A percentile compares a stretch with the other conserved stretches of the same genome.
Conservation (phyloP, 305 asterid species). For the Plantago rigida region DNA sequence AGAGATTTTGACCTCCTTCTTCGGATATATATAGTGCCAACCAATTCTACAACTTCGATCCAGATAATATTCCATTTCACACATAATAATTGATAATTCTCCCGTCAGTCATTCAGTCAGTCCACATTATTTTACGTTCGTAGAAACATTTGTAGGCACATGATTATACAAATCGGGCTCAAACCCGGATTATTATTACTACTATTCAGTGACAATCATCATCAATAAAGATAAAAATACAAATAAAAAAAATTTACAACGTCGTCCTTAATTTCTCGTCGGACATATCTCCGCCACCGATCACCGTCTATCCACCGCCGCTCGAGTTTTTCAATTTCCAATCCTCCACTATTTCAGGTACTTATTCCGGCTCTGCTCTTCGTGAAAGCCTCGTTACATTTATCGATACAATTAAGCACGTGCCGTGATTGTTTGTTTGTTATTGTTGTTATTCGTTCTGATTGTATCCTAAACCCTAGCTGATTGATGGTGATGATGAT, state of each 20-base stretch:
- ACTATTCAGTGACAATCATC: background rate
- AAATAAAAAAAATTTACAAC: constrained; percentile 19
- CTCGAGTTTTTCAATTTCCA: constrained; percentile 21
- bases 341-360: constrained; percentile 27
- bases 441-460: constrained; percentile 6
- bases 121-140: too few species aligned
- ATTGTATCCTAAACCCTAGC: constrained; percentile 49
- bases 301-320: constrained; percentile 36
- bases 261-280: constrained; percentile 32
- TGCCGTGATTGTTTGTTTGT: background rate
- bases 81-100: too few species aligned
- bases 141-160: constrained; percentile 3
- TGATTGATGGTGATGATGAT: constrained; percentile 30
- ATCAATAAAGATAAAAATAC: constrained; percentile 13
- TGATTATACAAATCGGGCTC: constrained; percentile 33
- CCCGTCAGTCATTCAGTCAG: too few species aligned
- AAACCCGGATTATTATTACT: constrained; percentile 22
- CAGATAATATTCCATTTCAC: too few species aligned
- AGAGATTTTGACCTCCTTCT: too few species aligned
- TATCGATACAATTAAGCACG: constrained; percentile 5
- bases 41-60: too few species aligned
- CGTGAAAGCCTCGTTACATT: background rate
- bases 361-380: constrained; percentile 6
- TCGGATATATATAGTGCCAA: too few species aligned
- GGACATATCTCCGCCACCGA: constrained; percentile 35